These are phyloP conservation scores for Geotrichum ghanense DNA, from an alignment of 805 yeast genomes.

Conservation along the genomic window DNA sequence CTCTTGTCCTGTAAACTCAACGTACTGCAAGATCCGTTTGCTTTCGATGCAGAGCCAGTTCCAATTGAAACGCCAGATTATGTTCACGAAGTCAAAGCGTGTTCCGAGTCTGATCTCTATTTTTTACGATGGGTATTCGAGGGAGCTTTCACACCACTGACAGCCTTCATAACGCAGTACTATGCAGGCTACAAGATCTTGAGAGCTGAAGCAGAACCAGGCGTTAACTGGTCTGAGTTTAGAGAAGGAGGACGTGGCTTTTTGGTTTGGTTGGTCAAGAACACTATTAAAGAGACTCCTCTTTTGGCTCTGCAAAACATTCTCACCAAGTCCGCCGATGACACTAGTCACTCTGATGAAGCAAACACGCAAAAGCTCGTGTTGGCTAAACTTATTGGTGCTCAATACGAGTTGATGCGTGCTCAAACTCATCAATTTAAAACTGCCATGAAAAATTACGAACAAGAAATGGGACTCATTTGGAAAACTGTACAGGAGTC, in stretches of 20 bases:
- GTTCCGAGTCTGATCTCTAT: slow-evolving; percentile 12
- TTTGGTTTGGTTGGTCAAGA: slow-evolving; percentile 12
- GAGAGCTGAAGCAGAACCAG: slow-evolving; percentile 14
- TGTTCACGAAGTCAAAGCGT: slow-evolving; percentile 4
- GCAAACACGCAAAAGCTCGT: neutral
- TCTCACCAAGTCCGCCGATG: neutral
- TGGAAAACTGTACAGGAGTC: neutral
- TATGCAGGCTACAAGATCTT: slow-evolving; percentile 12
- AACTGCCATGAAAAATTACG: slow-evolving; percentile 5
- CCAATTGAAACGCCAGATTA: slow-evolving; percentile 12
- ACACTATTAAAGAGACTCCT: slow-evolving; percentile 1
- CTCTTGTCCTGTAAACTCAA: slow-evolving; percentile 12
- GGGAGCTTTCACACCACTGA: slow-evolving; percentile 10
- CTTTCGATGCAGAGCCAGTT: slow-evolving; percentile 9
- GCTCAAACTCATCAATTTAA: slow-evolving; percentile 8
- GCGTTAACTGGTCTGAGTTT: slow-evolving; percentile 17
- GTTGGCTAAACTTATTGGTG: neutral
- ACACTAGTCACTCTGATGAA: neutral
- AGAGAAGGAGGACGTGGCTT: slow-evolving; percentile 11
- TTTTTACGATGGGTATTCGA: slow-evolving; percentile 15
- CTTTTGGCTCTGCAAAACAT: neutral
- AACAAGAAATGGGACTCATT: neutral
- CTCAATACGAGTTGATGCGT: slow-evolving; percentile 5
- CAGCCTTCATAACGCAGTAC: slow-evolving; percentile 4
- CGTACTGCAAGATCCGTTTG: slow-evolving; percentile 8